Percentiles rank a stretch among this genome's conserved stretches.
phyloP scores from a whole-genome alignment of 345 rosid genomes.

The Hypericum androsaemum region DNA sequence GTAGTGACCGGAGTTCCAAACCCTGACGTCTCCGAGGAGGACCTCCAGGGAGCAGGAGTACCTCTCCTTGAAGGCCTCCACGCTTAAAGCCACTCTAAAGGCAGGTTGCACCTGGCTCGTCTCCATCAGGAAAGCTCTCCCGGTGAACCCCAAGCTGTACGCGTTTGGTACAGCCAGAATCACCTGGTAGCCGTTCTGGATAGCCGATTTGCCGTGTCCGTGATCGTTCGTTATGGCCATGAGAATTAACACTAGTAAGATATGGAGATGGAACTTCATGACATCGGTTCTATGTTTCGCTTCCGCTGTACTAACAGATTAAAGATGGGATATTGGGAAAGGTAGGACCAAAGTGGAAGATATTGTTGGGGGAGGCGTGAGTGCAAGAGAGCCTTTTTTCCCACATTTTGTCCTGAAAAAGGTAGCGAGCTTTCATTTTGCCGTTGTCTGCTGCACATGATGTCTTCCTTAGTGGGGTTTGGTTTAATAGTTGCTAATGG shows the following conservation, averaged over 20 bases:
- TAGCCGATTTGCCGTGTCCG: constrained; percentile 38
- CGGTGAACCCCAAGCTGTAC: constrained; percentile 39
- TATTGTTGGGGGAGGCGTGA: no score
- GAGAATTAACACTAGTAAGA: constrained; percentile 11
- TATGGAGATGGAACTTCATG: constrained; percentile 20
- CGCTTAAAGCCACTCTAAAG: constrained; percentile 58
- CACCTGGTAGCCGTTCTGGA: constrained; percentile 37
- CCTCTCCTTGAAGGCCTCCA: constrained; percentile 40
- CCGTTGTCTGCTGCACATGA: constrained; percentile 13
- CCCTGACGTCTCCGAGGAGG: constrained; percentile 69
- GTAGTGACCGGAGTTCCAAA: constrained; percentile 89
- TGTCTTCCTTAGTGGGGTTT: constrained; percentile 11
- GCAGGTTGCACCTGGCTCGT: constrained; percentile 26
- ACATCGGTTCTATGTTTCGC: background rate
- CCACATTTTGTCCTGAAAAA: constrained; percentile 27
- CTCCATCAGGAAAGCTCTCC: constrained; percentile 64
- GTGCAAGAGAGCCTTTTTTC: background rate
- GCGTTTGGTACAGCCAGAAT: constrained; percentile 44
- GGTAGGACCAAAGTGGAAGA: no score
- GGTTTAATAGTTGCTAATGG: background rate
- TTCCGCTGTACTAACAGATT: background rate
- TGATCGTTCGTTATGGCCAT: constrained; percentile 17
- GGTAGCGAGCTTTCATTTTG: constrained; percentile 23
- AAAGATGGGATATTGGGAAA: no score
- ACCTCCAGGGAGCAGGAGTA: constrained; percentile 64